These are phyloP conservation scores for Eucalyptus erythrocorys DNA, from an alignment of 345 rosid species.

Conservation along the genomic window DNA sequence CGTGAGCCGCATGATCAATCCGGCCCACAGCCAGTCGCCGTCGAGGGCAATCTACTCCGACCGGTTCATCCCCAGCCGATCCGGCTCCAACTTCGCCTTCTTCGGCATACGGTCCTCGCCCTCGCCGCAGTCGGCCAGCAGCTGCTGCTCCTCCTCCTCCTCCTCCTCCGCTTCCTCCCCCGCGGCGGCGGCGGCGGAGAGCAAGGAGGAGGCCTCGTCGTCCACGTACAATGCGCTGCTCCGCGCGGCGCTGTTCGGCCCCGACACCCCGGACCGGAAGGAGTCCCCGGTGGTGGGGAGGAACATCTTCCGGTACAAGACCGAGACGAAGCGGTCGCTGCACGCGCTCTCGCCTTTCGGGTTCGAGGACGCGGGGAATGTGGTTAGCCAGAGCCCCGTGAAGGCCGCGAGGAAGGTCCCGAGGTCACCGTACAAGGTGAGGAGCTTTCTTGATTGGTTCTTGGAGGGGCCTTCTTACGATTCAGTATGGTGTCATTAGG, in stretches of 20 bases:
- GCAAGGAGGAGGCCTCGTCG: conserved; percentile 54
- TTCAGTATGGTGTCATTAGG: neutral
- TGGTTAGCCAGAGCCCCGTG: conserved; percentile 31
- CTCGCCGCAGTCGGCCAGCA: neutral
- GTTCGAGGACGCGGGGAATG: conserved; percentile 53
- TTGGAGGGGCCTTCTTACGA: neutral
- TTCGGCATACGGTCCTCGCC: conserved; percentile 48
- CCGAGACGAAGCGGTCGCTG: conserved; percentile 66
- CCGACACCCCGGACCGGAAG: conserved; percentile 67
- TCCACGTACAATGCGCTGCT: conserved; percentile 62
- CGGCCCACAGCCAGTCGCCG: conserved; percentile 51
- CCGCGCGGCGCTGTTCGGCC: conserved; percentile 67
- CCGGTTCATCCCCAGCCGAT: conserved; percentile 93
- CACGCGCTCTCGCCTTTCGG: conserved; percentile 60
- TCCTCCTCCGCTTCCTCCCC: neutral
- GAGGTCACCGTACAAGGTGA: conserved; percentile 84
- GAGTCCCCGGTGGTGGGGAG: conserved; percentile 18
- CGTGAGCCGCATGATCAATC: conserved; percentile 65
- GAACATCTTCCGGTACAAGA: conserved; percentile 83
- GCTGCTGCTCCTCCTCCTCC: neutral
- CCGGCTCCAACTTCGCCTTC: conserved; percentile 82
- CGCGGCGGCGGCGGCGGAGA: conserved; percentile 12
- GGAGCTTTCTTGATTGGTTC: neutral
- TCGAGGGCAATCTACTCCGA: conserved; percentile 84
- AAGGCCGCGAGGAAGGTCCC: conserved; percentile 85